These are phyloP conservation scores for Phytophthora agathidicida DNA, from an alignment of 352 stramenopile species.

Conservation along the genomic window DNA sequence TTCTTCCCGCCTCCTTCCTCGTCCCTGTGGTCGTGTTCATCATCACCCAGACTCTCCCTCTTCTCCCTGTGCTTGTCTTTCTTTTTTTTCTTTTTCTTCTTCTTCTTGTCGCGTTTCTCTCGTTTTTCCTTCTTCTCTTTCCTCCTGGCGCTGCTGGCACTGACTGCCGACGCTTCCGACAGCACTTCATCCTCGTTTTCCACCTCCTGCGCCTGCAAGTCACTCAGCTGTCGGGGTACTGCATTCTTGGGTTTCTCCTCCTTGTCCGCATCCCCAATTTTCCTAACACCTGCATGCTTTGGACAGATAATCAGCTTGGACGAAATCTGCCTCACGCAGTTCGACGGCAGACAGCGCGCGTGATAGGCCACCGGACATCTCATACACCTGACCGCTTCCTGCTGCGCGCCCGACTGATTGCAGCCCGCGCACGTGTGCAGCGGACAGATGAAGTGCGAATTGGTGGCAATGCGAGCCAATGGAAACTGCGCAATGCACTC, in stretches of 20 bases:
- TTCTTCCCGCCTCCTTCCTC: conserved; percentile 31
- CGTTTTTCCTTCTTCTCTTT: conserved; percentile 65
- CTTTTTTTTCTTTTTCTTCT: conserved; percentile 52
- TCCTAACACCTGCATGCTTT: conserved; percentile 47
- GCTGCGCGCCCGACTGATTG: conserved; percentile 78
- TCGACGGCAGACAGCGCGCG: conserved; percentile 71
- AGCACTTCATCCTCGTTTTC: conserved; percentile 40
- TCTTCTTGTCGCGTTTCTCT: conserved; percentile 63
- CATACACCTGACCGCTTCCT: conserved; percentile 82
- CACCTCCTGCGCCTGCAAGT: conserved; percentile 16
- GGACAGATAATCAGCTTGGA: conserved; percentile 82
- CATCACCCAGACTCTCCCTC: conserved; percentile 29
- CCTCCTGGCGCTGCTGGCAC: conserved; percentile 37
- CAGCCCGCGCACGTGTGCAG: conserved; percentile 82
- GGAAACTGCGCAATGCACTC: conserved; percentile 83
- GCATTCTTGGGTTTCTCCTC: conserved; percentile 9
- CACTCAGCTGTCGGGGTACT: conserved; percentile 2
- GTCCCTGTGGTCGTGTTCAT: conserved; percentile 19
- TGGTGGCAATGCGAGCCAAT: conserved; percentile 74
- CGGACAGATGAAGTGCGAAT: conserved; percentile 85
- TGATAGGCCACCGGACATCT: conserved; percentile 84
- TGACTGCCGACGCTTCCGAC: conserved; percentile 48
- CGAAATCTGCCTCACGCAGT: conserved; percentile 57
- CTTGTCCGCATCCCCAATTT: background rate
- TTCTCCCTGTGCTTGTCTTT: conserved; percentile 43